phyloP scores from a whole-genome alignment of 139 green algal genomes.

The Cymbomonas tetramitiformis region DNA sequence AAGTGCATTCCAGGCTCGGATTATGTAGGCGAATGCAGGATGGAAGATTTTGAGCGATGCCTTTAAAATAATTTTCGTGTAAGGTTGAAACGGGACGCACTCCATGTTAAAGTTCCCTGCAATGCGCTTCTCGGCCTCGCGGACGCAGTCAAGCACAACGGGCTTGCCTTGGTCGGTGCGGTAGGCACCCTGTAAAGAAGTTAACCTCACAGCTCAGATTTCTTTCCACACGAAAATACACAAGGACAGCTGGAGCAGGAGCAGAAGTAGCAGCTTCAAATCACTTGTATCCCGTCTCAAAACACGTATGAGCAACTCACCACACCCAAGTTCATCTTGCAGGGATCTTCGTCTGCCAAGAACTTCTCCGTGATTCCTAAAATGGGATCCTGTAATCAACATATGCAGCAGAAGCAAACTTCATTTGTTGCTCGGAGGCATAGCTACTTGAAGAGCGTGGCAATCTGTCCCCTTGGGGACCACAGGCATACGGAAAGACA shows the following conservation, averaged over 20 bases:
- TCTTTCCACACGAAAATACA: not conserved
- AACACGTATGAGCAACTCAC: too few species aligned
- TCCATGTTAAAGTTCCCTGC: slow-evolving; percentile 62
- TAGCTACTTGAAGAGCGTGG: too few species aligned
- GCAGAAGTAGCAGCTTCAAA: not conserved
- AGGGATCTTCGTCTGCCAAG: slow-evolving; percentile 45
- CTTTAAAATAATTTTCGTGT: not conserved
- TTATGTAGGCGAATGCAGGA: not conserved
- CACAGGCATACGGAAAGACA: too few species aligned
- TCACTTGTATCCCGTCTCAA: slow-evolving; percentile 1
- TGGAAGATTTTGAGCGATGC: not conserved
- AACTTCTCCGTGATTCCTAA: slow-evolving; percentile 52
- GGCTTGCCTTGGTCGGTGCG: slow-evolving; percentile 65
- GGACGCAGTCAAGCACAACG: slow-evolving; percentile 63
- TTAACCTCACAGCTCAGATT: too few species aligned
- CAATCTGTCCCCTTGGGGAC: too few species aligned
- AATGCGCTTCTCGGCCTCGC: slow-evolving; percentile 58
- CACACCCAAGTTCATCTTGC: slow-evolving; percentile 84
- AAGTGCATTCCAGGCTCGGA: not conserved
- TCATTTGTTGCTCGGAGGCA: too few species aligned
- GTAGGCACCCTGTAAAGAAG: slow-evolving; percentile 53
- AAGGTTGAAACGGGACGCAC: slow-evolving; percentile 22
- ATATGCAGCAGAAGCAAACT: too few species aligned
- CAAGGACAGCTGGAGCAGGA: not conserved
- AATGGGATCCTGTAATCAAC: slow-evolving; percentile 45